Evolutionary conservation across 2,329 filamentous ascomycete genomes (phyloP).

Genomic region (Ciborinia camelliae): DNA sequence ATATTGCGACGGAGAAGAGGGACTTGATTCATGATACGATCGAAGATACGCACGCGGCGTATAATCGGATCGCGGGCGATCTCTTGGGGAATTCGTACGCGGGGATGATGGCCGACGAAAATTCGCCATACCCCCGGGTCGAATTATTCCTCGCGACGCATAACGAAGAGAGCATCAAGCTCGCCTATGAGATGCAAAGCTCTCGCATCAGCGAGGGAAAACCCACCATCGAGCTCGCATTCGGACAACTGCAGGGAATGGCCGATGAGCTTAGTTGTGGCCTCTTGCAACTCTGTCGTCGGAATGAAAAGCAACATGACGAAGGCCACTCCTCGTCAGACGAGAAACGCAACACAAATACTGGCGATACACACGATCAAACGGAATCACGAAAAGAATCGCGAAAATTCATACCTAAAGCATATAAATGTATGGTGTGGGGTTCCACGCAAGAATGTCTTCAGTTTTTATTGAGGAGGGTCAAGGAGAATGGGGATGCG

Average conservation of each 20-base stretch:
- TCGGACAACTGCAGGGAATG: slow-evolving; percentile 88
- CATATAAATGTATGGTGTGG: slow-evolving; percentile 65
- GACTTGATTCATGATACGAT: slow-evolving; percentile 46
- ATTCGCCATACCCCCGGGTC: slow-evolving; percentile 31
- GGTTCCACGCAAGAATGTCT: slow-evolving; percentile 72
- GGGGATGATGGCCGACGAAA: slow-evolving; percentile 25
- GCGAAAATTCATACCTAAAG: slow-evolving; percentile 34
- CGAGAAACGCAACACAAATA: too few relatives aligned
- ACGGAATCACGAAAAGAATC: not conserved
- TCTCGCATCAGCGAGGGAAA: slow-evolving; percentile 41
- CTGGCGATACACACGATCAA: too few relatives aligned
- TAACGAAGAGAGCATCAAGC: slow-evolving; percentile 67
- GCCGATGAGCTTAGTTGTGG: slow-evolving; percentile 79
- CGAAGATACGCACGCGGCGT: slow-evolving; percentile 48
- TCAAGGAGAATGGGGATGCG: slow-evolving; percentile 47
- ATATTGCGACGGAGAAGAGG: slow-evolving; percentile 48
- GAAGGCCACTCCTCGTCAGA: too few relatives aligned
- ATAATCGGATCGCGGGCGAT: slow-evolving; percentile 52
- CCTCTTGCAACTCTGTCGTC: slow-evolving; percentile 41
- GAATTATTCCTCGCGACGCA: slow-evolving; percentile 75
- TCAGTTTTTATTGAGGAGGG: slow-evolving; percentile 67
- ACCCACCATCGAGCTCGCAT: slow-evolving; percentile 46
- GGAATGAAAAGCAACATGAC: too few relatives aligned
- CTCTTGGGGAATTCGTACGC: slow-evolving; percentile 44
- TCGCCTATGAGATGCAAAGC: slow-evolving; percentile 49